Evolutionary conservation across 2,329 filamentous ascomycete species (phyloP).

Genomic region (Epichloe hybrida): DNA sequence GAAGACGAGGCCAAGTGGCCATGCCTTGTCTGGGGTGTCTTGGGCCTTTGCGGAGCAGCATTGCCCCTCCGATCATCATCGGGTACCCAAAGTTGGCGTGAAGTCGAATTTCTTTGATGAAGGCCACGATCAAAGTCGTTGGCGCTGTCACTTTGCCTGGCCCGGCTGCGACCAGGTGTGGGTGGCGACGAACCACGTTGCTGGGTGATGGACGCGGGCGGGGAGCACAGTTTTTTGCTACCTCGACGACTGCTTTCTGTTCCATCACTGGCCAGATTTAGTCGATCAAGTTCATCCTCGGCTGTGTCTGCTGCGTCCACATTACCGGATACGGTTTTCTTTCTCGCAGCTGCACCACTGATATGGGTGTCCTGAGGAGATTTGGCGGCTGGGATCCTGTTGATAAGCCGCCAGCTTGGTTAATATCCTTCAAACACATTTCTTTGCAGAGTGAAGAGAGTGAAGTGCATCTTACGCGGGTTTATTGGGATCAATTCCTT

Average conservation of each 20-base stretch:
- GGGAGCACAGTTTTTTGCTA: constrained; percentile 17
- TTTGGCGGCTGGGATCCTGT: background rate
- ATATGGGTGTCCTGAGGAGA: background rate
- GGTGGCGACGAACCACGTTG: constrained; percentile 10
- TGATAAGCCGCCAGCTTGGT: background rate
- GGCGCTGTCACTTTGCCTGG: constrained; percentile 5
- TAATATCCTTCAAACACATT: background rate
- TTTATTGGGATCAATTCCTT: background rate
- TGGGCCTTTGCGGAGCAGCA: constrained; percentile 1
- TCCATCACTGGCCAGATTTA: background rate
- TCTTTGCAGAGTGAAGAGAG: background rate
- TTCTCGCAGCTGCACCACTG: constrained; percentile 1
- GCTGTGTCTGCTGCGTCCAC: background rate
- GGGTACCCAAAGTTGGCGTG: constrained; percentile 16
- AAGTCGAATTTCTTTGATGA: constrained; percentile 9
- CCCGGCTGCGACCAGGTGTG: constrained; percentile 9
- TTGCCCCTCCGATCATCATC: constrained; percentile 9
- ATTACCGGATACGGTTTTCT: constrained; percentile 6
- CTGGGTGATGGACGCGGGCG: constrained; percentile 12
- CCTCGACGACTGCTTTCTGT: constrained; percentile 8
- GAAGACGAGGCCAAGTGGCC: background rate
- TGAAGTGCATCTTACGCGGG: background rate
- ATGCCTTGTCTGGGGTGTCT: constrained; percentile 2
- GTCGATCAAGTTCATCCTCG: constrained; percentile 4
- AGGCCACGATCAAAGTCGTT: constrained; percentile 14